phyloP scores from a whole-genome alignment of 2,329 filamentous ascomycete species.

The Arachnopeziza araneosa region DNA sequence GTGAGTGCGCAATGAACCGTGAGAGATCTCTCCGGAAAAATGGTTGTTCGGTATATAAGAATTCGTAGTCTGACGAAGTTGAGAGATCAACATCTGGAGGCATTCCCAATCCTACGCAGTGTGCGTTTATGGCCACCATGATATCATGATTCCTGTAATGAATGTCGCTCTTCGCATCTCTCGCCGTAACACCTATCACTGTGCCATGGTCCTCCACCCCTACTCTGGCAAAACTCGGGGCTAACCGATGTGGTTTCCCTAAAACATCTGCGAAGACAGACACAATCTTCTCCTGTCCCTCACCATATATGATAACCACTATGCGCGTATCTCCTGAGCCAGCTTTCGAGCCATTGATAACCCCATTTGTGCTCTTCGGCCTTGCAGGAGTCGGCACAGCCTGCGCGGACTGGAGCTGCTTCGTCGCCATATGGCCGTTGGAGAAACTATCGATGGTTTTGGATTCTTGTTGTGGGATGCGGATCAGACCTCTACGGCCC shows the following conservation, averaged over 20 bases:
- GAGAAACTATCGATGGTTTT: background rate
- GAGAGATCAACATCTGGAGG: conserved; percentile 62
- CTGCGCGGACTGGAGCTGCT: conserved; percentile 40
- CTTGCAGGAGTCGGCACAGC: conserved; percentile 41
- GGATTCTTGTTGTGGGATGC: background rate
- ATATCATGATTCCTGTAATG: conserved; percentile 50
- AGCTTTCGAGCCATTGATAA: conserved; percentile 30
- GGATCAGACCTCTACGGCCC: background rate
- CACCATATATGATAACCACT: conserved; percentile 63
- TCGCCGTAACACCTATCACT: conserved; percentile 61
- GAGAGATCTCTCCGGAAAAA: conserved; percentile 55
- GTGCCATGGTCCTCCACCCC: conserved; percentile 50
- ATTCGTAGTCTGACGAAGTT: conserved; percentile 74
- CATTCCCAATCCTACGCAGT: conserved; percentile 67
- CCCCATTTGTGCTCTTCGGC: conserved; percentile 33
- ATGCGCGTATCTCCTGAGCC: conserved; percentile 49
- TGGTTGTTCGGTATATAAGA: conserved; percentile 62
- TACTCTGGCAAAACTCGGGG: conserved; percentile 49
- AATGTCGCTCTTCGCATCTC: conserved; percentile 52
- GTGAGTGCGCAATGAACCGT: conserved; percentile 57
- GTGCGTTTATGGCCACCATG: conserved; percentile 67
- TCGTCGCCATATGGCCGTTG: conserved; percentile 34
- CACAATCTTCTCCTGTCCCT: conserved; percentile 68
- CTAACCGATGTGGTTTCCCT: conserved; percentile 64
- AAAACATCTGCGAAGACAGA: conserved; percentile 72